phyloP scores from a whole-genome alignment of 805 yeast genomes.

The Saccharomyces kudriavzevii region DNA sequence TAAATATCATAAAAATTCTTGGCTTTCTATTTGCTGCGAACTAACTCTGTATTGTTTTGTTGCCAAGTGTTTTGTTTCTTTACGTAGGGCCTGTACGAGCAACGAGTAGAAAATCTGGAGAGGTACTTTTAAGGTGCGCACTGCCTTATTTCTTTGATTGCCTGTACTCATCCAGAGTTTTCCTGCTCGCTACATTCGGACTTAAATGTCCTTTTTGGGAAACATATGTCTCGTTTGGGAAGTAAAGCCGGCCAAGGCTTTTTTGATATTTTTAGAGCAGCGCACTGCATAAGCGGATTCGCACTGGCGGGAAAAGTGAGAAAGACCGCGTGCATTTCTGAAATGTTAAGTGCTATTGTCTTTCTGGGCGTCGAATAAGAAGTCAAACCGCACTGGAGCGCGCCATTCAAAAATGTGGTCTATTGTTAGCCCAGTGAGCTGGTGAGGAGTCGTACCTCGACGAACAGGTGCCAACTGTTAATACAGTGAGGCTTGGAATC shows the following conservation, averaged over 20 bases:
- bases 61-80: not conserved
- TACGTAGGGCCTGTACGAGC: not conserved
- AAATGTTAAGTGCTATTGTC: not conserved
- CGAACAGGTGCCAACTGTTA: not conserved
- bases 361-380: not conserved
- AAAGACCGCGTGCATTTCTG: not conserved
- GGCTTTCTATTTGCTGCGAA: not conserved
- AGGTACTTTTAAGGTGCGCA: not conserved
- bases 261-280: not conserved
- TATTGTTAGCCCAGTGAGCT: not conserved
- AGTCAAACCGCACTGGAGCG: not conserved
- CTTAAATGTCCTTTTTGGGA: not conserved
- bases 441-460: not conserved
- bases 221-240: not conserved
- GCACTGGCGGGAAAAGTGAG: too few species aligned
- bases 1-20: not conserved
- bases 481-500: not conserved
- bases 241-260: not conserved
- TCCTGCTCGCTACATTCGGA: not conserved
- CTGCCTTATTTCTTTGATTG: not conserved
- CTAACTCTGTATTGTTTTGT: not conserved
- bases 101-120: not conserved
- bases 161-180: not conserved
- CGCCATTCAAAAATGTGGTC: too few species aligned
- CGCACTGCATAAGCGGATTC: not conserved